These are phyloP conservation scores for Cairneyella variabilis DNA, from an alignment of 495 filamentous ascomycete genomes.

Conservation along the genomic window DNA sequence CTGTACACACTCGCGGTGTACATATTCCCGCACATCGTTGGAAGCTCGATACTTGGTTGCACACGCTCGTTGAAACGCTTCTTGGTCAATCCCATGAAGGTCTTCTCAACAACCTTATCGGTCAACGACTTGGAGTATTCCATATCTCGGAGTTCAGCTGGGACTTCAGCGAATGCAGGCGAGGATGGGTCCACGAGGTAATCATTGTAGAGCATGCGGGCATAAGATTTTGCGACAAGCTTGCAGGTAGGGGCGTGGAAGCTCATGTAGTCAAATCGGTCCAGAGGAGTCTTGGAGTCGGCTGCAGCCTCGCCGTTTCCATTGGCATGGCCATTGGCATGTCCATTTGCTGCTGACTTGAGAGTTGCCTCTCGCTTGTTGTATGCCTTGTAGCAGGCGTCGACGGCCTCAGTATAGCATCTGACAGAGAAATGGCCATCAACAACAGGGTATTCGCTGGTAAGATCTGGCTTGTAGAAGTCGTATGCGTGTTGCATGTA, in stretches of 20 bases:
- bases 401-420: slow-evolving; percentile 95
- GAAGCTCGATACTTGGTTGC: slow-evolving; percentile 75
- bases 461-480: slow-evolving; percentile 98
- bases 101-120: slow-evolving; percentile 96
- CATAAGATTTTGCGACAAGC: slow-evolving; percentile 92
- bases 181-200: slow-evolving; percentile 75
- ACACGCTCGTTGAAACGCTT: slow-evolving; percentile 91
- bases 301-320: slow-evolving; percentile 45
- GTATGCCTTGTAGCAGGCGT: slow-evolving; percentile 95
- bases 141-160: slow-evolving; percentile 79
- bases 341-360: slow-evolving; percentile 48
- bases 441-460: slow-evolving; percentile 95
- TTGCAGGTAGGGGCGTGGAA: slow-evolving; percentile 99
- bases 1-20: slow-evolving; percentile 94
- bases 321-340: slow-evolving; percentile 55
- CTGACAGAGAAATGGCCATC: slow-evolving; percentile 92
- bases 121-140: slow-evolving; percentile 80
- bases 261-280: slow-evolving; percentile 92
- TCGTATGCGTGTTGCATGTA: slow-evolving; percentile 97
- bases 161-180: slow-evolving; percentile 79
- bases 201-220: slow-evolving; percentile 94
- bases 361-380: slow-evolving; percentile 74
- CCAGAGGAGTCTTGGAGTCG: slow-evolving; percentile 62
- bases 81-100: slow-evolving; percentile 92
- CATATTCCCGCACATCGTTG: slow-evolving; percentile 98